These are phyloP conservation scores for Auriscalpium vulgare DNA, from an alignment of 768 basidiomycete genomes.

Conservation along the genomic window DNA sequence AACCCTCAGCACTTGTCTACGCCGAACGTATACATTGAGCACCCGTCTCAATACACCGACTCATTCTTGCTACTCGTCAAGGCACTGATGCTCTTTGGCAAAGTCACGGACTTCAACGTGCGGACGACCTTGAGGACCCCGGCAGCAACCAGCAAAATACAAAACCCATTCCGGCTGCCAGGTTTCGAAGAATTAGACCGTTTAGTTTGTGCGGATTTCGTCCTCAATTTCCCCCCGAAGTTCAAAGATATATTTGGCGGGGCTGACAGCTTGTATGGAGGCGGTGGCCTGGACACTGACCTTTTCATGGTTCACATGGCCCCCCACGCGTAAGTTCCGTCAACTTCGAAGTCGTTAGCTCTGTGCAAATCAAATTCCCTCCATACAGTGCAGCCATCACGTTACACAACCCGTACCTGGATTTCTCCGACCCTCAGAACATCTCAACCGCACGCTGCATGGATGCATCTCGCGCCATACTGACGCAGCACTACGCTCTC, in stretches of 20 bases:
- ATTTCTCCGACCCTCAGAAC: slow-evolving; percentile 59
- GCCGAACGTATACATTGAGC: slow-evolving; percentile 57
- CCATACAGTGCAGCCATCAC: slow-evolving; percentile 71
- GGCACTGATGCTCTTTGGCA: slow-evolving; percentile 76
- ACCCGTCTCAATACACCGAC: slow-evolving; percentile 74
- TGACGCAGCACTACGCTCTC: slow-evolving; percentile 67
- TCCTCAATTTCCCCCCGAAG: slow-evolving; percentile 60
- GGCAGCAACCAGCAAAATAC: slow-evolving; percentile 60
- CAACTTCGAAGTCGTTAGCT: slow-evolving; percentile 2
- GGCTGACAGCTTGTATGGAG: slow-evolving; percentile 47
- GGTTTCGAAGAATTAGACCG: slow-evolving; percentile 67
- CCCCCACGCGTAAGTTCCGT: slow-evolving; percentile 67
- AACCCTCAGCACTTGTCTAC: slow-evolving; percentile 71
- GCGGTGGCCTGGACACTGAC: slow-evolving; percentile 64
- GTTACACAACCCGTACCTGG: slow-evolving; percentile 76
- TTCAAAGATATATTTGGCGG: slow-evolving; percentile 59
- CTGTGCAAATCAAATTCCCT: slow-evolving; percentile 11
- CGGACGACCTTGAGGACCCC: slow-evolving; percentile 61
- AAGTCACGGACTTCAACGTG: slow-evolving; percentile 79
- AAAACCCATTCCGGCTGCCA: slow-evolving; percentile 60
- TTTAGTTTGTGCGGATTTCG: slow-evolving; percentile 58
- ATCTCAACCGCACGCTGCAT: slow-evolving; percentile 68
- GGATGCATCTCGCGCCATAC: slow-evolving; percentile 64
- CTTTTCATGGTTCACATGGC: slow-evolving; percentile 82
- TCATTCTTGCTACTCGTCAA: slow-evolving; percentile 78